Evolutionary conservation across 1,284 basidiomycete species (phyloP), one percentile per base, ranked within the genome.

Genomic region (Cryptococcus maquisensis): DNA sequence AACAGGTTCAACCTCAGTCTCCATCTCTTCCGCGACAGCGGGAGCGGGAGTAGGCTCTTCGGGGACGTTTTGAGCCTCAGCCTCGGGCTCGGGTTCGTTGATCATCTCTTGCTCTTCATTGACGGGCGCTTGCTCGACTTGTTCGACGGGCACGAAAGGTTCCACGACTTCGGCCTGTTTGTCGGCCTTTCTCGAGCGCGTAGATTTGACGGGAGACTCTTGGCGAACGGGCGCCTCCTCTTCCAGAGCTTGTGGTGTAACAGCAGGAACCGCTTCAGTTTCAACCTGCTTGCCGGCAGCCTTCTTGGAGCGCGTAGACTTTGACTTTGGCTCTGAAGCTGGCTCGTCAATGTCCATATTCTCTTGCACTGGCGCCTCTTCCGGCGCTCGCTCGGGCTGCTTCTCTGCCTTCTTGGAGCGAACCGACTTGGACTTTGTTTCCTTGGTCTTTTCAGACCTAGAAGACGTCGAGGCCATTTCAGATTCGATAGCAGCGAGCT

Each of bases 381-480:
- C 16, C n/a, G 39, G 39, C 6, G 2, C 20, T 7, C 42, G 23
- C 43, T 38, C 20, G 50, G 49, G 35, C n/a, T 42, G 39, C 28
- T 47, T 35, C 46, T 51, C 47, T n/a, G 37, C 36, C 21, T 54
- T 49, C 35, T 49, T 54, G 7, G 39, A 49, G 23, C 40, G 38
- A 4, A 46, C 28, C 5, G 53, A 51, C 16, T 49, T 55, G 35
- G 49, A 55, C 23, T 47, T 40, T 18, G 40, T 15, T 36, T 32
- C 15, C 4, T 45, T 39, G 10, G 24, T 8, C 24, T 16, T 26
- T 3, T 24, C 16, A 6, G 28, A 32, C 28, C 28, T 32, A 6
- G 18, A 24, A 35, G 52, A 38, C 28, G 37, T 44, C 21, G 41
- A 28, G 16, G 23, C 28, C 10, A 8, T 6, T 32, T 32, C 28